These are phyloP conservation scores for Pseudozyma pruni DNA, from an alignment of 1,284 basidiomycete genomes.

Conservation along the genomic window DNA sequence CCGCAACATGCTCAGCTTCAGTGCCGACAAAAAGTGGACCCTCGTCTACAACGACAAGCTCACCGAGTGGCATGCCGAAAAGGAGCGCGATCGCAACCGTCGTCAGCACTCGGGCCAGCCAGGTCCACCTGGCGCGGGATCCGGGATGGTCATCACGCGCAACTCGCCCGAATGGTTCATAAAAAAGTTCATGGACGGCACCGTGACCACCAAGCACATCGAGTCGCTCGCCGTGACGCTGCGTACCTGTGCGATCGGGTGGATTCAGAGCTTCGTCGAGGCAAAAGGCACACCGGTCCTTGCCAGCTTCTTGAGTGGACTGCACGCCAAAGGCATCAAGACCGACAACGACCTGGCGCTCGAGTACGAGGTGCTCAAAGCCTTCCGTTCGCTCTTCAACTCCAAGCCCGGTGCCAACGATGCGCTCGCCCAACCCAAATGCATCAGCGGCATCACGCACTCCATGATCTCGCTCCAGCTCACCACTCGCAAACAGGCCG, in stretches of 20 bases:
- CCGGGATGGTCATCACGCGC: conserved; percentile 59
- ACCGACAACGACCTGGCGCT: conserved; percentile 75
- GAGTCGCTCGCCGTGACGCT: conserved; percentile 81
- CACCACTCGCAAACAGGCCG: conserved; percentile 80
- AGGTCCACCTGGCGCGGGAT: conserved; percentile 70
- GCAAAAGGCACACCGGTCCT: conserved; percentile 79
- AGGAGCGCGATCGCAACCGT: conserved; percentile 55
- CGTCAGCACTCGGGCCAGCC: conserved; percentile 69
- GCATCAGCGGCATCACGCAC: conserved; percentile 83
- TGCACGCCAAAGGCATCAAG: conserved; percentile 61
- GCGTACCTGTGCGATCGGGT: conserved; percentile 70
- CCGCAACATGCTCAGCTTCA: conserved; percentile 64
- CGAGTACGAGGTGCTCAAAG: conserved; percentile 91
- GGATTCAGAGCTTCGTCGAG: conserved; percentile 71
- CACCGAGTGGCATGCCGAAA: conserved; percentile 76
- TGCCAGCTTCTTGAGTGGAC: conserved; percentile 75
- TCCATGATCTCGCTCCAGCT: conserved; percentile 86
- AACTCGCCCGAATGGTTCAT: conserved; percentile 76
- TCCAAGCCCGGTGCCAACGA: conserved; percentile 79
- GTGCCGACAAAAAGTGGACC: conserved; percentile 85
- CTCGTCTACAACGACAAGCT: conserved; percentile 87
- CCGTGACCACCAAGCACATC: conserved; percentile 83
- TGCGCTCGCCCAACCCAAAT: conserved; percentile 79
- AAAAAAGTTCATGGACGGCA: conserved; percentile 85
- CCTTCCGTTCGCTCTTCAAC: conserved; percentile 85